Evolutionary conservation across 2,329 filamentous ascomycete genomes (phyloP).

Genomic region (Claviceps digitariae): DNA sequence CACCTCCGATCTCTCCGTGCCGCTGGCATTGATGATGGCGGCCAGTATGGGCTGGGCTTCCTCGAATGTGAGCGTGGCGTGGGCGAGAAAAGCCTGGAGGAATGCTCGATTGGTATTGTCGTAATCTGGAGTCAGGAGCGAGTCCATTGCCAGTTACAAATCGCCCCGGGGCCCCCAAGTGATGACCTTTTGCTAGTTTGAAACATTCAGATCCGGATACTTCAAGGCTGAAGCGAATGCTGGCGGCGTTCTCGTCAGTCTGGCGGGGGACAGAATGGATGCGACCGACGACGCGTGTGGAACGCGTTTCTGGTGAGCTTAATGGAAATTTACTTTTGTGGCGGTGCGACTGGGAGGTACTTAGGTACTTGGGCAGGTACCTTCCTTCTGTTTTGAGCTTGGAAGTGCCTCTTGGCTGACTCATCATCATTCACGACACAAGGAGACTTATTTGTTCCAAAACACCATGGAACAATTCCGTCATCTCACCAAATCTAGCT

Average conservation of each 20-base stretch:
- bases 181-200: background rate
- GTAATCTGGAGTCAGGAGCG: slow-evolving; percentile 25
- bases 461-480: background rate
- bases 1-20: slow-evolving; percentile 23
- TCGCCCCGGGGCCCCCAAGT: background rate
- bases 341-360: background rate
- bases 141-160: slow-evolving; percentile 10
- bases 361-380: background rate
- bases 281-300: background rate
- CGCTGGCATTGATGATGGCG: slow-evolving; percentile 51
- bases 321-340: background rate
- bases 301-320: background rate
- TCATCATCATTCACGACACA: background rate
- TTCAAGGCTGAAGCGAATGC: background rate
- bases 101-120: slow-evolving; percentile 69
- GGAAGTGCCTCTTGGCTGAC: background rate
- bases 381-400: too few species aligned
- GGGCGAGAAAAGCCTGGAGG: slow-evolving; percentile 73
- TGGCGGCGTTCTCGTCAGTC: background rate
- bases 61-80: slow-evolving; percentile 61
- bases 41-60: slow-evolving; percentile 65
- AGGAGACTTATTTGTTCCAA: too few species aligned
- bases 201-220: background rate
- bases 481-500: background rate
- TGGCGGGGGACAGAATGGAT: background rate